These are phyloP conservation scores for Acer yangbiense DNA, from an alignment of 345 rosid species.

Conservation along the genomic window DNA sequence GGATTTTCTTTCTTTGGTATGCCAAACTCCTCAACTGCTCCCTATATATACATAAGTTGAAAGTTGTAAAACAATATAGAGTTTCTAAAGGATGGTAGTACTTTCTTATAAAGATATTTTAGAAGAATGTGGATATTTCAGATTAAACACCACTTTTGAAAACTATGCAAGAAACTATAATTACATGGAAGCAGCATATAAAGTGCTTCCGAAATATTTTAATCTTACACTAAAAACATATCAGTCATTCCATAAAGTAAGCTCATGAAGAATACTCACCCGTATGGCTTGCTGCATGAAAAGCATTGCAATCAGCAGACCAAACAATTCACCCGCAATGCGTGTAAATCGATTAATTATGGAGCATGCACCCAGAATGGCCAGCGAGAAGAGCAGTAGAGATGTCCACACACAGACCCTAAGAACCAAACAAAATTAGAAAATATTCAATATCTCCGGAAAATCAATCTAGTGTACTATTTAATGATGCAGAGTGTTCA, in stretches of 20 bases:
- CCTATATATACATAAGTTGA: constrained; percentile 32
- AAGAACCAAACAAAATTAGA: constrained; percentile 1
- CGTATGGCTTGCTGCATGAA: constrained; percentile 68
- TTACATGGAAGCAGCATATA: neutral
- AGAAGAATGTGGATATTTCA: neutral
- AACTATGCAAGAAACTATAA: constrained; percentile 8
- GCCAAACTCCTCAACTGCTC: constrained; percentile 64
- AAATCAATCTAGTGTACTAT: constrained; percentile 9
- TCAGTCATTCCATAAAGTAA: neutral
- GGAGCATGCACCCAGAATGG: constrained; percentile 66
- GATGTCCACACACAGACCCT: constrained; percentile 73
- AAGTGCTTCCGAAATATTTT: constrained; percentile 4
- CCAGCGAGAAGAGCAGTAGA: constrained; percentile 53
- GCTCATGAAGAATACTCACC: constrained; percentile 32
- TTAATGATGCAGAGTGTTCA: constrained; percentile 8
- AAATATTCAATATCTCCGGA: constrained; percentile 9
- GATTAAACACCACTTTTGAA: neutral
- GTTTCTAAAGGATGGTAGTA: neutral
- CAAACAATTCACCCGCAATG: constrained; percentile 65
- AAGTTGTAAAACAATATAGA: neutral
- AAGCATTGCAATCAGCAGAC: constrained; percentile 68
- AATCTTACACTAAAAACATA: neutral
- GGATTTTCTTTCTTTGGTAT: constrained; percentile 52
- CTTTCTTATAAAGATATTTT: neutral
- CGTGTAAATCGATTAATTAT: constrained; percentile 68